Base-by-base conservation (phyloP, 2,329 filamentous ascomycete species). In the Chalaropsis ovoidea region DNA sequence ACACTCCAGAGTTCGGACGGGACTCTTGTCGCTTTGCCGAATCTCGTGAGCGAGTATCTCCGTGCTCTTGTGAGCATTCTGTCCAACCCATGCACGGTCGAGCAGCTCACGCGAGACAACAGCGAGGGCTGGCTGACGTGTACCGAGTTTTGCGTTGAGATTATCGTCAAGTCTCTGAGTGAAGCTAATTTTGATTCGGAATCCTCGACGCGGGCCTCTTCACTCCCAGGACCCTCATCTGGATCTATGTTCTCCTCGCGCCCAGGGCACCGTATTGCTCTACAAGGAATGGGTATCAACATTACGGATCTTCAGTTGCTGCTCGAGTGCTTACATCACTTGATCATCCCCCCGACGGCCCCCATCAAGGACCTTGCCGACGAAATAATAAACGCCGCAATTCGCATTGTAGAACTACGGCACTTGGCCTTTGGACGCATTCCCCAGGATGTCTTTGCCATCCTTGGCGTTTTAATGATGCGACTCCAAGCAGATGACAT, bases 11-110 rank as follows among this genome's bases (percentile, higher is more conserved):
- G 78, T 0, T 75, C 76, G 2, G 82, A 85, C 64, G 84, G 84
- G 15, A 80, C 78, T 1, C 82, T 87, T 64, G 85, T 90, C 69
- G 80, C 85, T 66, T 86, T 88, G 19, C 66, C 66, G 15, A 65
- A 52, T 13, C 79, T 99, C 4, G 77, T 86, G 27, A 80, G 85
- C 61, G 85, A 94, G 71, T 95, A 96, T 73, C 81, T 89, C 69
- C 95, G 89, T 76, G 82, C 86, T 22, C 77, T 99, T 69, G 78
- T 82, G 3, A 79, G 82, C 35, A 75, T 96, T 2, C 80, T 97
- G 19, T 83, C 85, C 52, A 83, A 88, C 70, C 83, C 85, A 58
- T 82, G 89, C 19, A 90, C 95, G 73, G 85, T 88, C 35, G 95
- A 97, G 74, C 86, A 91, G 71, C 78, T 97, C 13, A 81, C 84